A percentile compares a stretch with the other conserved stretches of the same genome.
These are phyloP conservation scores for Streptanthus diversifolius DNA, from an alignment of 345 rosid species.

Conservation along the genomic window DNA sequence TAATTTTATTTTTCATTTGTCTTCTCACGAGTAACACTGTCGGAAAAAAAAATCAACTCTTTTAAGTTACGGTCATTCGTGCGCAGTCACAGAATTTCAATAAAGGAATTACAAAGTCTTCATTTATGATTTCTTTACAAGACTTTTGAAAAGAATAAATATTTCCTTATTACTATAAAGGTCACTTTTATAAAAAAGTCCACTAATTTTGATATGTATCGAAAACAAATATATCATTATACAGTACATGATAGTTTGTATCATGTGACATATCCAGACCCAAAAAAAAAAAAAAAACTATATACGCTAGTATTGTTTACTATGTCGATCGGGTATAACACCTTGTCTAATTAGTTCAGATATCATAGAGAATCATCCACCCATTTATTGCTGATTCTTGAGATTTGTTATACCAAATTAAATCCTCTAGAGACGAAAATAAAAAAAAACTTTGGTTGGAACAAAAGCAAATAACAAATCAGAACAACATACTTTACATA, in stretches of 20 bases:
- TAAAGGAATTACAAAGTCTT: slow-evolving; percentile 11
- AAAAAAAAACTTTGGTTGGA: slow-evolving; percentile 6
- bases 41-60: slow-evolving; percentile 6
- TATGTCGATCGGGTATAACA: neutral
- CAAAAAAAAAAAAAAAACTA: neutral
- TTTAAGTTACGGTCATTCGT: slow-evolving; percentile 1
- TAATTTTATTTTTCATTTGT: neutral
- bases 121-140: neutral
- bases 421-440: neutral
- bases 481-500: slow-evolving; percentile 22
- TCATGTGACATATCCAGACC: neutral
- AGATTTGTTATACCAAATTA: slow-evolving; percentile 10
- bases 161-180: neutral
- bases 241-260: neutral
- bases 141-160: neutral
- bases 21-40: slow-evolving; percentile 13
- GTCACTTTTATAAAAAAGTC: neutral
- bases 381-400: neutral
- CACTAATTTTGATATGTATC: neutral
- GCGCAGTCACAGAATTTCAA: slow-evolving; percentile 11
- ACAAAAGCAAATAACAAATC: slow-evolving; percentile 20
- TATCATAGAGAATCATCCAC: neutral
- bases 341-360: neutral
- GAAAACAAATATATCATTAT: neutral
- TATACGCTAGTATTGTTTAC: neutral